Evolutionary conservation across 2,329 filamentous ascomycete genomes (phyloP).

Genomic region (Penicillium palitans): DNA sequence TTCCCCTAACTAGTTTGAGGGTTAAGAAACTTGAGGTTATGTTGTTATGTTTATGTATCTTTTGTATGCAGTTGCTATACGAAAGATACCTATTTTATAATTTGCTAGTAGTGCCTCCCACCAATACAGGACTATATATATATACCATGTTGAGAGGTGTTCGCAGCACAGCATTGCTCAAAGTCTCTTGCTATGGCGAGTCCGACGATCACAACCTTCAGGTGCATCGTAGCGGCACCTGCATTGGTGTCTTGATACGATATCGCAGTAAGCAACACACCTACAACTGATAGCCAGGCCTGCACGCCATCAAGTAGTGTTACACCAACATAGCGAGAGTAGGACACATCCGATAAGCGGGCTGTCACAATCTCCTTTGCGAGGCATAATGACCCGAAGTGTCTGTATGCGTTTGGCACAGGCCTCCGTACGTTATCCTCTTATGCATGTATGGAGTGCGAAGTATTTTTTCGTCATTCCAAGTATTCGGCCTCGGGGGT

Average conservation of each 20-base stretch:
- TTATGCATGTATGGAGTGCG: not conserved
- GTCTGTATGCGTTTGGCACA: constrained; percentile 5
- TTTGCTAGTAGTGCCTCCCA: not conserved
- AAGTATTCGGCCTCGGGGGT: not conserved
- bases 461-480: not conserved
- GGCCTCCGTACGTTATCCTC: not conserved
- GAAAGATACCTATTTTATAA: not conserved
- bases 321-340: not conserved
- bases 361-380: not conserved
- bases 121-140: not conserved
- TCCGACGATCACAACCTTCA: not conserved
- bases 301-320: not conserved
- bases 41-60: not conserved
- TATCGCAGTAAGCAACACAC: not conserved
- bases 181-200: not conserved
- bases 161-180: not conserved
- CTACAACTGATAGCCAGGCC: not conserved
- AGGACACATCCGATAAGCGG: not conserved
- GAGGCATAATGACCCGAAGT: not conserved
- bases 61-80: not conserved
- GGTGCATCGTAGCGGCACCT: not conserved
- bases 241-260: not conserved
- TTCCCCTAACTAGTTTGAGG: not conserved
- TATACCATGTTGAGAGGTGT: not conserved
- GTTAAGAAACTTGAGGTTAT: not conserved